Percentiles rank a stretch among this genome's conserved stretches.
These are phyloP conservation scores for Scleroderma bovista DNA, from an alignment of 768 basidiomycete species.

Conservation along the genomic window DNA sequence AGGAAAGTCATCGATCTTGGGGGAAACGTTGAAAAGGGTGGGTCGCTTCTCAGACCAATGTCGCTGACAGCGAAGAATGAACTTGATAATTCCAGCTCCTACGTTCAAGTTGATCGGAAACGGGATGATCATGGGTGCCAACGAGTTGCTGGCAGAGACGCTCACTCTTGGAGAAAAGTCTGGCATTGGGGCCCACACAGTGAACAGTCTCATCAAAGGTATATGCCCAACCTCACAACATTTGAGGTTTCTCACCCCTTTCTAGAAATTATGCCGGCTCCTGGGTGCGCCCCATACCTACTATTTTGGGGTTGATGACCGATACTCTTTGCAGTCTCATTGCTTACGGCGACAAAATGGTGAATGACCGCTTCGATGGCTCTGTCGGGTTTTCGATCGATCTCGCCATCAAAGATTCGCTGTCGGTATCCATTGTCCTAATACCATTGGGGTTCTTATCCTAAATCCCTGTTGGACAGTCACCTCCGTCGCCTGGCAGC, in stretches of 20 bases:
- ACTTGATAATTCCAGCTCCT: slow-evolving; percentile 42
- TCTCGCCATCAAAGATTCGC: slow-evolving; percentile 79
- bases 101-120: slow-evolving; percentile 80
- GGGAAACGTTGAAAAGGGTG: slow-evolving; percentile 79
- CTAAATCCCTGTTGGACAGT: slow-evolving; percentile 18
- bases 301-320: slow-evolving; percentile 1
- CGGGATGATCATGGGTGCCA: slow-evolving; percentile 65
- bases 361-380: slow-evolving; percentile 64
- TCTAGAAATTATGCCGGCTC: slow-evolving; percentile 64
- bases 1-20: slow-evolving; percentile 78
- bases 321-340: slow-evolving; percentile 36
- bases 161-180: slow-evolving; percentile 82
- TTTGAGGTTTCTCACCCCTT: slow-evolving; percentile 10
- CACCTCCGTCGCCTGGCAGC: slow-evolving; percentile 67
- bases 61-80: neutral
- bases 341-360: slow-evolving; percentile 59
- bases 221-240: neutral
- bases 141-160: slow-evolving; percentile 79
- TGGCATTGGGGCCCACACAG: slow-evolving; percentile 63
- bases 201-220: slow-evolving; percentile 58
- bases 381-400: slow-evolving; percentile 65
- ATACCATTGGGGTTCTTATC: neutral
- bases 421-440: slow-evolving; percentile 29
- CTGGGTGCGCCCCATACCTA: slow-evolving; percentile 35
- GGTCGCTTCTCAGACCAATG: neutral